Percentiles rank a stretch among this genome's conserved stretches.
Evolutionary conservation across 1,284 basidiomycete genomes (phyloP).

Genomic region (Leccinum griseonigrum): DNA sequence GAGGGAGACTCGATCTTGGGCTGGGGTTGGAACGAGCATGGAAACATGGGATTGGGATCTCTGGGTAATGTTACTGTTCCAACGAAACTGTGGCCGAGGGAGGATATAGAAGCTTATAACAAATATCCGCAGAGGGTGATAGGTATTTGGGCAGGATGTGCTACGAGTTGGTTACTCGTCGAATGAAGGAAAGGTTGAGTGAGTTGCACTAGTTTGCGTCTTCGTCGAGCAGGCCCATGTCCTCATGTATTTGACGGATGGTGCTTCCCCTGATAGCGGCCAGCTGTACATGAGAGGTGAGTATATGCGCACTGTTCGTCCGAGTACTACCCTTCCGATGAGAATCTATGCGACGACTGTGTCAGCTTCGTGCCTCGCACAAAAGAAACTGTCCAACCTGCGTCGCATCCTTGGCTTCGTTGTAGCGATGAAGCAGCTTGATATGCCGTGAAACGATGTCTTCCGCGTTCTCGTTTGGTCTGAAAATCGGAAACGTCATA

Average conservation of each 20-base stretch:
- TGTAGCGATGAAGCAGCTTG: conserved; percentile 69
- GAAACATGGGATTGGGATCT: conserved; percentile 75
- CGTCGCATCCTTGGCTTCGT: conserved; percentile 78
- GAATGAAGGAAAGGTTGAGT: conserved; percentile 16
- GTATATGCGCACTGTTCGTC: conserved; percentile 31
- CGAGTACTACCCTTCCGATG: conserved; percentile 29
- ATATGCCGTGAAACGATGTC: conserved; percentile 69
- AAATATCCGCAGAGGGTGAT: conserved; percentile 22
- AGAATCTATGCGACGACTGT: conserved; percentile 25
- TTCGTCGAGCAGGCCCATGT: conserved; percentile 52
- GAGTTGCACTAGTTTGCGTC: conserved; percentile 34
- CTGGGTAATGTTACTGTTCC: conserved; percentile 52
- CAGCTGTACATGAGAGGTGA: conserved; percentile 43
- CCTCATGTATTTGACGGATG: conserved; percentile 66
- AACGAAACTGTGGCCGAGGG: conserved; percentile 50
- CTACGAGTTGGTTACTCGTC: conserved; percentile 68
- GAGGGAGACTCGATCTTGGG: conserved; percentile 55
- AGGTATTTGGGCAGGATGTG: conserved; percentile 67
- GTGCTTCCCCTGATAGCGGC: conserved; percentile 63
- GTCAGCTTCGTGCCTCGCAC: neutral
- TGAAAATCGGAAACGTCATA: conserved; percentile 25
- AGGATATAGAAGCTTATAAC: conserved; percentile 9
- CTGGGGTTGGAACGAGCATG: conserved; percentile 97
- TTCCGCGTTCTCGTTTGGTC: conserved; percentile 55
- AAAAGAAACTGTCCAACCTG: conserved; percentile 44